Evolutionary conservation across 306 rosid species (phyloP).

Genomic region (Spatholobus suberectus): DNA sequence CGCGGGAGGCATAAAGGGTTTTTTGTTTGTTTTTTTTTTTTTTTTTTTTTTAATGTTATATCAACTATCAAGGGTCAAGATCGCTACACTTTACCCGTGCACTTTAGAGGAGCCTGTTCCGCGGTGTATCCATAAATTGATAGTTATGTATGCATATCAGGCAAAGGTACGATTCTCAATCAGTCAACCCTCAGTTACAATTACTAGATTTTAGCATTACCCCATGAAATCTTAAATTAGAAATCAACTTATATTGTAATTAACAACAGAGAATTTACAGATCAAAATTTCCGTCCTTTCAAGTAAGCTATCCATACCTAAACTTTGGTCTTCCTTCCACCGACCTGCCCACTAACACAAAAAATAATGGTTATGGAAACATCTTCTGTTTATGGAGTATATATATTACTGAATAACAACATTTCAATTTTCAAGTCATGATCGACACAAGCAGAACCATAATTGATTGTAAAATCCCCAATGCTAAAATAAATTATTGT

Average conservation of each 20-base stretch:
- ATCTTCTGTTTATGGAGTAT: constrained; percentile 2
- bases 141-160: background rate
- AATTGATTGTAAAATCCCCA: background rate
- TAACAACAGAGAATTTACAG: constrained; percentile 16
- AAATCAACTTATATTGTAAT: constrained; percentile 7
- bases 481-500: background rate
- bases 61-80: too few species aligned
- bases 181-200: background rate
- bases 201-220: background rate
- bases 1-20: too few species aligned
- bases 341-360: background rate
- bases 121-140: background rate
- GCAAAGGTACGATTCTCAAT: background rate
- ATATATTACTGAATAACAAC: background rate
- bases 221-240: background rate
- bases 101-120: too few species aligned
- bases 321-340: background rate
- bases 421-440: background rate
- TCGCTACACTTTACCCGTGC: too few species aligned
- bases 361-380: background rate
- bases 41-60: too few species aligned
- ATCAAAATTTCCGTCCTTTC: background rate
- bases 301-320: background rate
- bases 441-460: background rate
- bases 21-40: too few species aligned